These are phyloP conservation scores for Aspergillus sojae DNA, from an alignment of 2,329 filamentous ascomycete genomes.

Conservation along the genomic window DNA sequence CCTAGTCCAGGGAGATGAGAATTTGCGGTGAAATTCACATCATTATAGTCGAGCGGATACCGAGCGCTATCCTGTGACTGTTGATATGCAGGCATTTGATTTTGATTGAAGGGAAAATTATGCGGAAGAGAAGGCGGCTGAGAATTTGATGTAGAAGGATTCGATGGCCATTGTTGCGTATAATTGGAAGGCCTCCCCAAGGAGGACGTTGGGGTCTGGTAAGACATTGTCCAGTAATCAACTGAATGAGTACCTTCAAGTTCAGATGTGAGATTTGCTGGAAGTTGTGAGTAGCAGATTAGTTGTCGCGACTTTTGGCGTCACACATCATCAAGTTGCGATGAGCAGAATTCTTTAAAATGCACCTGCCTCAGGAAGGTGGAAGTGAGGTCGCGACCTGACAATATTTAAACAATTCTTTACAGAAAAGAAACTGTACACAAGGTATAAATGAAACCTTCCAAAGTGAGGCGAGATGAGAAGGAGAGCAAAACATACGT, in stretches of 20 bases:
- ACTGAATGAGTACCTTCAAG: background rate
- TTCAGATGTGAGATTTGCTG: background rate
- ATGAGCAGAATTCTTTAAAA: slow-evolving; percentile 11
- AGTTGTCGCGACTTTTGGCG: slow-evolving; percentile 16
- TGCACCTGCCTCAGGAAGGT: background rate
- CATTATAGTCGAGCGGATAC: slow-evolving; percentile 25
- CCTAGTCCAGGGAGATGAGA: slow-evolving; percentile 34
- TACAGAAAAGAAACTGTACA: background rate
- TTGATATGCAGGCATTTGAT: slow-evolving; percentile 27
- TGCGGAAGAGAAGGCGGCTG: slow-evolving; percentile 29
- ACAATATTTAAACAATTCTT: slow-evolving; percentile 4
- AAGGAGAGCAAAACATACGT: background rate
- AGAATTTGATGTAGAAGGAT: slow-evolving; percentile 25
- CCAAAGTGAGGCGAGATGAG: background rate
- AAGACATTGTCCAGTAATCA: slow-evolving; percentile 43
- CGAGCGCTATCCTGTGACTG: slow-evolving; percentile 20
- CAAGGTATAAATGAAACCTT: background rate
- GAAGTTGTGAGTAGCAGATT: slow-evolving; percentile 10
- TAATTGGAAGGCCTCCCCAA: slow-evolving; percentile 44
- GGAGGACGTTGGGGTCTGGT: slow-evolving; percentile 49
- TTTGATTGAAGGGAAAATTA: slow-evolving; percentile 28
- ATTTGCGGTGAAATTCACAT: slow-evolving; percentile 31
- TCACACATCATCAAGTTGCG: slow-evolving; percentile 24
- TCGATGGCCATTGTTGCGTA: slow-evolving; percentile 40
- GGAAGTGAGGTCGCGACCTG: background rate